Evolutionary conservation across 1,284 basidiomycete species (phyloP), one percentile per base, ranked within the genome.

Genomic region (Malassezia sympodialis): DNA sequence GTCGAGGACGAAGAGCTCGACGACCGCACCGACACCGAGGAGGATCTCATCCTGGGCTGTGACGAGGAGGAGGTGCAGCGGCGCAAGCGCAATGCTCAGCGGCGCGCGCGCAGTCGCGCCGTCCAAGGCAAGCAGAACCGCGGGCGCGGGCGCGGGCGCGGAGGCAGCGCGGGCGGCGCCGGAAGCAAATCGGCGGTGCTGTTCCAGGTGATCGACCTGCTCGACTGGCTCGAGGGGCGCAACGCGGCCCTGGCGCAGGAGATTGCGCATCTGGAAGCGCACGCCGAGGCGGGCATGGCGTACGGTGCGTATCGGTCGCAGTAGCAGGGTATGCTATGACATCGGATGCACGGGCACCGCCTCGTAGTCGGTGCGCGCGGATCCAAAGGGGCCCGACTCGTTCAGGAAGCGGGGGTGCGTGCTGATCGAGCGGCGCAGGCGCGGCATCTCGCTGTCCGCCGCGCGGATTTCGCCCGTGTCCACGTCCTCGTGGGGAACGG

Each of bases 1-100:
- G 66, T 73, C 2, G 72, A 73, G 52, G 72, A 73, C 30, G 71
- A 73, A 49, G 67, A 68, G 10, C 48, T 72, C 12, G 69, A 71
- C 32, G 70, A 73, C 43, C 62, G 69, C 11, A 66, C 62, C 15
- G 66, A 70, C 31, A 53, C 66, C 5, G 68, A 70, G 24, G 63
- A 67, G 35, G 66, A 62, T 7, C 61, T 56, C 8, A 32, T 45
- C 19, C 49, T 56, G 19, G 19, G 44, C 21, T 49, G 42, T 17
- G 54, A 60, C 15, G 54, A 59, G 17, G 63, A 61, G 31, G 58
- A 52, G 39, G 30, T 32, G 6, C 42, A 46, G 45, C 54, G 54
- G 37, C 49, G 54, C 26, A 42, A 43, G 23, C 49, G 49, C 26
- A 56, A 56, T 48, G 54, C 54, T 17, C 54, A 51, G 41, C 42